A percentile compares a stretch with the other conserved stretches of the same genome.
Conservation (phyloP, 202 grass and related monocot species). For the Miscanthus sacchariflorus region DNA sequence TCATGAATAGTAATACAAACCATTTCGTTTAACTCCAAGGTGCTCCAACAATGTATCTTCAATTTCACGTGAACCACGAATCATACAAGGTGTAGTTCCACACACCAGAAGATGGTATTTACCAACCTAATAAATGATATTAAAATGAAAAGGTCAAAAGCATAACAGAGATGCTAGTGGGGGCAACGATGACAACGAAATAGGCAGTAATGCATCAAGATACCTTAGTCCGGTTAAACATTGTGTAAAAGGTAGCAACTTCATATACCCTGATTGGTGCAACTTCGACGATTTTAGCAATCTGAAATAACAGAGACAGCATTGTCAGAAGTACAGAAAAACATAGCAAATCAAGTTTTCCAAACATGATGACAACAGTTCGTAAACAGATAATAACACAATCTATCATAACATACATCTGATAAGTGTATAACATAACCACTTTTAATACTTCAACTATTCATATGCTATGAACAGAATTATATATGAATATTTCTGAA, state of each 20-base stretch:
- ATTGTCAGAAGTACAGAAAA: constrained; percentile 39
- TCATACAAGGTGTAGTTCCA: constrained; percentile 99
- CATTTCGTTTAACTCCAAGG: constrained; percentile 98
- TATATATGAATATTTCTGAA: constrained; percentile 3
- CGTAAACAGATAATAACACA: not conserved
- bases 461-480: constrained; percentile 13
- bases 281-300: constrained; percentile 90
- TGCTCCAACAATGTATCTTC: constrained; percentile 92
- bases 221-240: constrained; percentile 98
- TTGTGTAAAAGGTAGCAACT: constrained; percentile 99
- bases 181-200: not conserved
- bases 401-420: not conserved
- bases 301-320: constrained; percentile 56
- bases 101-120: constrained; percentile 98
- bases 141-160: constrained; percentile 14
- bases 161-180: not conserved
- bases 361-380: not conserved
- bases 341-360: not conserved
- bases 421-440: constrained; percentile 2
- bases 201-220: constrained; percentile 40
- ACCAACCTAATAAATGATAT: constrained; percentile 79
- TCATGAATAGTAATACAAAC: constrained; percentile 46
- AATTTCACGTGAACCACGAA: constrained; percentile 93
- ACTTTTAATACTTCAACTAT: constrained; percentile 12
- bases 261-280: constrained; percentile 96